Conservation (phyloP, 257 asterid species). For the Solanum appendiculatum region DNA sequence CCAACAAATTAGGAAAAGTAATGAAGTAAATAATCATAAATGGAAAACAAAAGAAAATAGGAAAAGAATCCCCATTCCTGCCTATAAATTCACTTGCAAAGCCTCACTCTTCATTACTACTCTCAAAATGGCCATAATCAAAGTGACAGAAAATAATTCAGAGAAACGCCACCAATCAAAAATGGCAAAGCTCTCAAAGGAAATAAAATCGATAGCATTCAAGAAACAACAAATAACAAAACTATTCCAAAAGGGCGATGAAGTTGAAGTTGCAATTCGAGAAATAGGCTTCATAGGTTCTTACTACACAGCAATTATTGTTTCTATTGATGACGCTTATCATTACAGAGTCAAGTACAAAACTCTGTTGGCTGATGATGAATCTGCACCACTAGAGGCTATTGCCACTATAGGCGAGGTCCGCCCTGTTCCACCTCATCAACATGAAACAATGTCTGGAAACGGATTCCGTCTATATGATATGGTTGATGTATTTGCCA, state of each 20-base stretch:
- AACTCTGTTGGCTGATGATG: not conserved
- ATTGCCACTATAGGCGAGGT: not conserved
- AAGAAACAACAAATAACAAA: not conserved
- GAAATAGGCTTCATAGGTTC: conserved; percentile 1
- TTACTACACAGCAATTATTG: not conserved
- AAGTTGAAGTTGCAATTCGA: conserved; percentile 1
- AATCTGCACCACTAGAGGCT: not conserved
- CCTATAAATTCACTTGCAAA: not conserved
- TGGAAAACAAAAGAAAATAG: not conserved
- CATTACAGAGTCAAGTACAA: not conserved
- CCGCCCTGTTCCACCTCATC: not conserved
- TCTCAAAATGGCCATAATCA: not conserved
- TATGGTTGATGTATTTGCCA: not conserved
- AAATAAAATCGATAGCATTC: not conserved
- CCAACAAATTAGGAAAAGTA: not conserved
- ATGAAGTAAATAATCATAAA: not conserved
- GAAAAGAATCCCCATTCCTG: not conserved
- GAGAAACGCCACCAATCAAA: not conserved
- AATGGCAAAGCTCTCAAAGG: not conserved
- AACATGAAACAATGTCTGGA: not conserved
- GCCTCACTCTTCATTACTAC: not conserved
- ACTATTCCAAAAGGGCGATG: not conserved
- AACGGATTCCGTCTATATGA: not conserved
- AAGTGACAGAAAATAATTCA: no score
- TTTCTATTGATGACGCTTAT: not conserved